These are phyloP conservation scores for Blastobotrys parvus DNA, from an alignment of 805 yeast genomes.

Conservation along the genomic window DNA sequence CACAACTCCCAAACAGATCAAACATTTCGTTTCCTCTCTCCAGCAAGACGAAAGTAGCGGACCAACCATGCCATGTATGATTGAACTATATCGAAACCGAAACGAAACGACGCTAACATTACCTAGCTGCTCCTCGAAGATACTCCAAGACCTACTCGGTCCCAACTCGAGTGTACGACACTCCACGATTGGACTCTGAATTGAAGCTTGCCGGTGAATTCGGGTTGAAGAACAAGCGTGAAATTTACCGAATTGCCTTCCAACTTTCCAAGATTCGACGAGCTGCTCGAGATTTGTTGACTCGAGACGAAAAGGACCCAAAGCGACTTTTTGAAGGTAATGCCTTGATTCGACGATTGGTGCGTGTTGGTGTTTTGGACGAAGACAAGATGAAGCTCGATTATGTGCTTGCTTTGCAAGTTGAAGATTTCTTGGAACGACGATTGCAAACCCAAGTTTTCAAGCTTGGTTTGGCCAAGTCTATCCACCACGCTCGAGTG, in stretches of 20 bases:
- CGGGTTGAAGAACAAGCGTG: slow-evolving; percentile 99
- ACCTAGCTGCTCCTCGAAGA: slow-evolving; percentile 97
- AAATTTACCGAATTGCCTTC: slow-evolving; percentile 98
- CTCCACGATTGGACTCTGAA: slow-evolving; percentile 99
- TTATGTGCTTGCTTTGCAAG: slow-evolving; percentile 96
- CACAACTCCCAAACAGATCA: too few relatives aligned
- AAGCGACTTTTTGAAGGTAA: slow-evolving; percentile 99
- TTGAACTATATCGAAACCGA: too few relatives aligned
- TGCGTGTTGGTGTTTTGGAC: slow-evolving; percentile 96
- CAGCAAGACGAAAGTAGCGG: too few relatives aligned
- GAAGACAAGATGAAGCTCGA: slow-evolving; percentile 99
- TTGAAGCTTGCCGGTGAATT: slow-evolving; percentile 97
- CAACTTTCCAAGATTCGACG: slow-evolving; percentile 99
- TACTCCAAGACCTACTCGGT: slow-evolving; percentile 99
- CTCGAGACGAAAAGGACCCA: slow-evolving; percentile 99
- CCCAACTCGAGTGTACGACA: slow-evolving; percentile 99
- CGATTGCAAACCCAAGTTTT: slow-evolving; percentile 99
- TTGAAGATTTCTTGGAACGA: slow-evolving; percentile 99
- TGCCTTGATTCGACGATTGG: slow-evolving; percentile 99
- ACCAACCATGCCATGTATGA: too few relatives aligned
- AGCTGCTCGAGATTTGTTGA: slow-evolving; percentile 99
- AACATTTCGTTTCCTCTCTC: too few relatives aligned
- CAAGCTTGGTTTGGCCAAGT: slow-evolving; percentile 99
- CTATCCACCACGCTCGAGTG: slow-evolving; percentile 99
- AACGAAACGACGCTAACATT: too few relatives aligned